These are phyloP conservation scores for Pseudozyma hubeiensis DNA, from an alignment of 1,284 basidiomycete species.

Conservation along the genomic window DNA sequence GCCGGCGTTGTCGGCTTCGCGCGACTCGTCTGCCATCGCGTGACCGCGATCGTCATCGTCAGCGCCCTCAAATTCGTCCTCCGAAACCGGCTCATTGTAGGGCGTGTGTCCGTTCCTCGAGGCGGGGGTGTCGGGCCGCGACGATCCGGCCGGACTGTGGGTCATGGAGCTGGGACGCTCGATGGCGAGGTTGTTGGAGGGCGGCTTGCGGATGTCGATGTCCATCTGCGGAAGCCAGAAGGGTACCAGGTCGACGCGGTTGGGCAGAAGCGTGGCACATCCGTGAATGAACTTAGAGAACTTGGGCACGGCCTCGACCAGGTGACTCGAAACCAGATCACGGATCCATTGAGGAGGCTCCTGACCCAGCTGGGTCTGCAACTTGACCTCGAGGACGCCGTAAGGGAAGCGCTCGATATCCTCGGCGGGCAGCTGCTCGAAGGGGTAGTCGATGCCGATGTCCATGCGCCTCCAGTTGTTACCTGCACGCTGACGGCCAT, in stretches of 20 bases:
- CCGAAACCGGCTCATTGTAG: conserved; percentile 66
- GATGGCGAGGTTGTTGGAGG: conserved; percentile 58
- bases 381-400: conserved; percentile 93
- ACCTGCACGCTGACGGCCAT: conserved; percentile 80
- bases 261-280: conserved; percentile 89
- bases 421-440: conserved; percentile 79
- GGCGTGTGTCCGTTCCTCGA: conserved; percentile 31
- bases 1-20: conserved; percentile 64
- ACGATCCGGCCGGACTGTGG: conserved; percentile 44
- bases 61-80: conserved; percentile 67
- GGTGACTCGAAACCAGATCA: conserved; percentile 90
- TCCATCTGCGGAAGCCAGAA: conserved; percentile 95
- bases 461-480: conserved; percentile 95
- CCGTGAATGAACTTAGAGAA: conserved; percentile 96
- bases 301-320: conserved; percentile 73
- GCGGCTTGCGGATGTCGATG: conserved; percentile 72
- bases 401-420: conserved; percentile 93
- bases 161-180: conserved; percentile 56
- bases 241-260: conserved; percentile 95
- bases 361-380: conserved; percentile 96
- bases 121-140: conserved; percentile 59
- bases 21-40: conserved; percentile 56
- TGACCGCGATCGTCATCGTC: conserved; percentile 56
- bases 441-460: conserved; percentile 91
- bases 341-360: conserved; percentile 96